Base-by-base conservation (phyloP, 108 stramenopile genomes). In the Ochromonas danica region DNA sequence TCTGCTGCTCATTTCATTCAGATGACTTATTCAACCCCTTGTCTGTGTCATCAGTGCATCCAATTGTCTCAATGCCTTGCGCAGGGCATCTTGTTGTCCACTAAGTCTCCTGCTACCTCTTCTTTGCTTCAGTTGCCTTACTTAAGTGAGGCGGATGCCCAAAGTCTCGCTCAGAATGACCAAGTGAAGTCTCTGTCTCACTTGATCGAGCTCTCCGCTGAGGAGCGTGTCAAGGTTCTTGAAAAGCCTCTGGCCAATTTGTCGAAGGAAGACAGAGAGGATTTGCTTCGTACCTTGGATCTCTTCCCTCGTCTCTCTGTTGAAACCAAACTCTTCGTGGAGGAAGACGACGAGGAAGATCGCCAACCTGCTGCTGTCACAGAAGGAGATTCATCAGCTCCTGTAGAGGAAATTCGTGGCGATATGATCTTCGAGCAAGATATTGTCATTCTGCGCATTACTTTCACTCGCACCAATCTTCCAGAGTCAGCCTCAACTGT, bases 31-130 rank as follows among this genome's bases (percentile, higher is more conserved):
- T n/a, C n/a, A n/a, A n/a, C n/a, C n/a, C n/a, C n/a, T n/a, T n/a
- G n/a, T n/a, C n/a, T n/a, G n/a, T n/a, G n/a, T n/a, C n/a, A n/a
- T n/a, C n/a, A n/a, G n/a, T n/a, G n/a, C n/a, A 92, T 98, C 81
- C 87, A 91, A 71, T 96, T 96, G 81, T 91, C 92, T 67, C 97
- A 98, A 82, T 89, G 87, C 71, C 70, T 98, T 17, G 88, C 92
- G 14, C 97, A 98, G 85, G 96, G 91, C 40, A n/a, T n/a, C n/a
- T n/a, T n/a, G n/a, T 86, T 95, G 82, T 96, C 93, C 94, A 78
- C 88, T 62, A 93, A 92, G 81, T n/a, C n/a, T n/a, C n/a, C n/a
- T n/a, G n/a, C n/a, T n/a, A 93, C 94, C 83, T 88, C 87, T 41
- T 72, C 90, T 1, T 79, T 96, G 61, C 72, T 91, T 71, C 95